Evolutionary conservation across 2,329 filamentous ascomycete species (phyloP).

Genomic region (Fusarium duplospermum): DNA sequence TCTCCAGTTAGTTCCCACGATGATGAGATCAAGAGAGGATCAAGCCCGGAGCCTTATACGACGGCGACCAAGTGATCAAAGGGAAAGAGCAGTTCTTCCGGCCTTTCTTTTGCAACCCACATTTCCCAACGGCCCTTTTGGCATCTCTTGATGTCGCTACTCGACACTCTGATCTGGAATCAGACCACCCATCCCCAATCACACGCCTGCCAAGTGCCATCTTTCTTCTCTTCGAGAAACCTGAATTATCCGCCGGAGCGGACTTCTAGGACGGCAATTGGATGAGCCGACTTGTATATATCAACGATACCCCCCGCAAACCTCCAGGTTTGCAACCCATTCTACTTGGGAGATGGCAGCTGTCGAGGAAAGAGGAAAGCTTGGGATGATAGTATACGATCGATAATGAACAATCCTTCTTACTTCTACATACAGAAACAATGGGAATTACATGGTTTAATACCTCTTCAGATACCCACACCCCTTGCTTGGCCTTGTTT

Average conservation of each 20-base stretch:
- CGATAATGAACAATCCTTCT: constrained; percentile 5
- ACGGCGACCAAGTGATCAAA: neutral
- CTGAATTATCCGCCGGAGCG: neutral
- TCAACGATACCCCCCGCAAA: constrained; percentile 19
- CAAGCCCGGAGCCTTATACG: constrained; percentile 8
- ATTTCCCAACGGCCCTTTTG: neutral
- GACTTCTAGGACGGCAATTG: neutral
- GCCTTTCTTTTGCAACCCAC: neutral
- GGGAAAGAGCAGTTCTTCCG: neutral
- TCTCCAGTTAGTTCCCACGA: constrained; percentile 18
- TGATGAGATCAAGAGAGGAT: constrained; percentile 16
- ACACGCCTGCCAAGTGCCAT: neutral
- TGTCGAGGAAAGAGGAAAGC: neutral
- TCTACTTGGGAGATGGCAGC: neutral
- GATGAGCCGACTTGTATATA: neutral
- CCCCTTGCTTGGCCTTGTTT: neutral
- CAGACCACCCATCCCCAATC: neutral
- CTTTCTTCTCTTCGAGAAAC: neutral
- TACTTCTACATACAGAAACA: neutral
- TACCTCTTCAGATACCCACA: neutral
- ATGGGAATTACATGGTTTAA: neutral
- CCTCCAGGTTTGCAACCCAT: neutral
- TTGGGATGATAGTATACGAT: constrained; percentile 2
- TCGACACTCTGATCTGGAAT: constrained; percentile 1
- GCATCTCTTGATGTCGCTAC: neutral